Conservation (phyloP, 2,329 filamentous ascomycete genomes). For the Claviceps citrina region DNA sequence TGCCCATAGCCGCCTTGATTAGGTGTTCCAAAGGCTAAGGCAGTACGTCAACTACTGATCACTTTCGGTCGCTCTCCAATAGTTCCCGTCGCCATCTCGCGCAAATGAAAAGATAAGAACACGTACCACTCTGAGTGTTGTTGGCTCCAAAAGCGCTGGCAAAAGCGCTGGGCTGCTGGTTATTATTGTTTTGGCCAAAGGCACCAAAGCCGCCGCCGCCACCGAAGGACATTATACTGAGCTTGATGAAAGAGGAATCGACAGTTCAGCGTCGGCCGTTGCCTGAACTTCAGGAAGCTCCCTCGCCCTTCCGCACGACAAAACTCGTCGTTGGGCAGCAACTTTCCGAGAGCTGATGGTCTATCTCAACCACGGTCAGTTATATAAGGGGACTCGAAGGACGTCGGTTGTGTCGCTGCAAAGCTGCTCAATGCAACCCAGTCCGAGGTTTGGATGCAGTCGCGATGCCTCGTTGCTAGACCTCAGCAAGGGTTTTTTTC, state of each 20-base stretch:
- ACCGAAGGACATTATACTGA: conserved; percentile 38
- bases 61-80: conserved; percentile 6
- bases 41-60: conserved; percentile 12
- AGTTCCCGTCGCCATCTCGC: background rate
- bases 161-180: conserved; percentile 28
- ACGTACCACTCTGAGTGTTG: conserved; percentile 37
- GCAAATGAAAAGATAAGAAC: conserved; percentile 6
- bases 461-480: conserved; percentile 2
- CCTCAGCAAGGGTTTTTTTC: background rate
- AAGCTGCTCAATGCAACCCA: background rate
- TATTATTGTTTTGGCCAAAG: conserved; percentile 41
- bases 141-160: conserved; percentile 41
- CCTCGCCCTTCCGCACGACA: background rate
- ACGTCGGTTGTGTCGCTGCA: background rate
- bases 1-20: conserved; percentile 29
- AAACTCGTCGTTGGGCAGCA: background rate
- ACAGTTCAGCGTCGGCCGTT: background rate
- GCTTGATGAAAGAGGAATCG: conserved; percentile 3
- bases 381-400: no score
- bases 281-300: background rate
- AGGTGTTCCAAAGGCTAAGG: conserved; percentile 20
- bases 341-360: background rate
- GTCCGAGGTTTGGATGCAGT: background rate
- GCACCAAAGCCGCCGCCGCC: conserved; percentile 35
- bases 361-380: background rate